phyloP scores from a whole-genome alignment of 371 early-diverging fungal species.

The Funneliformis caledonium region DNA sequence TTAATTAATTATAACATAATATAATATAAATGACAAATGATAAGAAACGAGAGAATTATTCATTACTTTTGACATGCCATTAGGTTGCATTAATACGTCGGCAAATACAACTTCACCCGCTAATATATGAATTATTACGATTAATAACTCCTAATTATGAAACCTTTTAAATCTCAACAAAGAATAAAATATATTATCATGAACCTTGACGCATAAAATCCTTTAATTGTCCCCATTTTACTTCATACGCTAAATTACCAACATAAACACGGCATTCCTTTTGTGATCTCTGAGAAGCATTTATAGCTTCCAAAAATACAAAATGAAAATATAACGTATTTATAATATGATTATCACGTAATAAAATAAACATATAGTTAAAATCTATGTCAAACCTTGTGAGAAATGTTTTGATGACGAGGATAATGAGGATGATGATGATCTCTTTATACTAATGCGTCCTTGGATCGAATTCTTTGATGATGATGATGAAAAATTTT shows the following conservation, averaged over 20 bases:
- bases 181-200: background rate
- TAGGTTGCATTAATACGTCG: slow-evolving; percentile 63
- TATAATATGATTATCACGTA: slow-evolving; percentile 2
- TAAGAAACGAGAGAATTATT: background rate
- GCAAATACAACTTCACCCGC: slow-evolving; percentile 75
- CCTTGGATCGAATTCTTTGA: slow-evolving; percentile 22
- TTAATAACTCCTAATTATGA: too few species aligned
- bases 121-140: slow-evolving; percentile 34
- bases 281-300: slow-evolving; percentile 41
- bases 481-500: slow-evolving; percentile 1
- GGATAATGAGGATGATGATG: background rate
- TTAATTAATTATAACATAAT: background rate
- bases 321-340: background rate
- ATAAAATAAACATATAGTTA: background rate
- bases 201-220: slow-evolving; percentile 83
- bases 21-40: background rate
- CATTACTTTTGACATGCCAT: slow-evolving; percentile 65
- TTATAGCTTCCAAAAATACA: slow-evolving; percentile 30
- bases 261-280: slow-evolving; percentile 66
- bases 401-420: slow-evolving; percentile 5
- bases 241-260: slow-evolving; percentile 69
- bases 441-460: slow-evolving; percentile 11
- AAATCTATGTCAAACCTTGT: slow-evolving; percentile 30
- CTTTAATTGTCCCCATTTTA: slow-evolving; percentile 66
- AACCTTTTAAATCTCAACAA: too few species aligned